Evolutionary conservation across 257 asterid species (phyloP).

Genomic region (Salvia miltiorrhiza): DNA sequence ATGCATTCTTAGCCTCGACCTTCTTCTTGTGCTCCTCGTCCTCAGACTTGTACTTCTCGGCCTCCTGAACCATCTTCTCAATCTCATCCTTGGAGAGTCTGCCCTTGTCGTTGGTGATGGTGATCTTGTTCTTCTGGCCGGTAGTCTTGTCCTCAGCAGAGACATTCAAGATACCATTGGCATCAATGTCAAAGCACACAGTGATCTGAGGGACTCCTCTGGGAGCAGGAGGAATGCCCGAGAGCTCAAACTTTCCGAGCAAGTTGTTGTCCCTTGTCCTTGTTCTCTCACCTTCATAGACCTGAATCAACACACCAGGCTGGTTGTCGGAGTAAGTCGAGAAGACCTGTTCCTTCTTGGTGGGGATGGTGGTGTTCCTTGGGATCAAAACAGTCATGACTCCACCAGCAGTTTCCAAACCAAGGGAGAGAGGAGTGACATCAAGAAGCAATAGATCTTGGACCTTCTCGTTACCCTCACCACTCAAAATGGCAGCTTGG

Average conservation of each 20-base stretch:
- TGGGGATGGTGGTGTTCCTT: conserved; percentile 76
- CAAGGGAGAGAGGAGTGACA: conserved; percentile 76
- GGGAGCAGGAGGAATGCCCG: conserved; percentile 85
- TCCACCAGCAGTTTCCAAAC: conserved; percentile 80
- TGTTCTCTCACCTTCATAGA: conserved; percentile 73
- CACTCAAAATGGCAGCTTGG: conserved; percentile 80
- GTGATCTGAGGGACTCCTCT: conserved; percentile 87
- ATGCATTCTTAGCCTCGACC: conserved; percentile 70
- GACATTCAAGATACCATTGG: conserved; percentile 72
- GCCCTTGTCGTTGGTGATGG: conserved; percentile 85
- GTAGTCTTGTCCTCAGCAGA: conserved; percentile 91
- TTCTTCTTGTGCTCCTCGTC: conserved; percentile 89
- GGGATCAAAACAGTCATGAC: conserved; percentile 89
- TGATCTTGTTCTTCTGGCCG: conserved; percentile 87
- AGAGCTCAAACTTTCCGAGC: conserved; percentile 76
- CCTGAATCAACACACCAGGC: conserved; percentile 85
- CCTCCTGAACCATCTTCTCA: conserved; percentile 86
- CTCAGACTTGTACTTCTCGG: conserved; percentile 80
- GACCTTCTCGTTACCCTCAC: conserved; percentile 85
- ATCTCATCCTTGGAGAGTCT: conserved; percentile 78
- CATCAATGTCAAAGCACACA: conserved; percentile 78
- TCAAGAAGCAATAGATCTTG: conserved; percentile 70
- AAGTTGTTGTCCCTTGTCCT: conserved; percentile 75
- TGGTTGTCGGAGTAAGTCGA: conserved; percentile 82
- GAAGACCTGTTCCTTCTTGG: conserved; percentile 82